Evolutionary conservation across 2,329 filamentous ascomycete genomes (phyloP), one percentile per base, ranked within the genome.

Genomic region (Pseudogymnoascus sp.): DNA sequence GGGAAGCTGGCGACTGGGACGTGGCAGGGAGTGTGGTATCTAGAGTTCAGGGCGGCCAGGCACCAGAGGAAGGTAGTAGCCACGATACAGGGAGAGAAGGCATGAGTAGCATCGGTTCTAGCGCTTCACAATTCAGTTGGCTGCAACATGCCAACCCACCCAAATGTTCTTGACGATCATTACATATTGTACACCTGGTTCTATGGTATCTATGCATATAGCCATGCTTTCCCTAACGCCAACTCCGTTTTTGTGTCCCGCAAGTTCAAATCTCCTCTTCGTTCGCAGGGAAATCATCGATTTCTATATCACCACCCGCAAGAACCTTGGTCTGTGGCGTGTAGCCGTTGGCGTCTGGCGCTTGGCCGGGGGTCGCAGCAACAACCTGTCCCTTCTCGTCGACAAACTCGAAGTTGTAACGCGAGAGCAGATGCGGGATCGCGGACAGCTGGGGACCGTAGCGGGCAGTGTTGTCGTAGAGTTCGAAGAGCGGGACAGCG

Each of bases 331-430:
- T 85, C 74, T 83, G 82, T 2, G 85, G 86, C 11, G 83, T 78
- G 65, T 84, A 83, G 15, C 74, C 72, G 21, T 61, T 61, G n/a
- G 80, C 81, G 8, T 84, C 80, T 13, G 85, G 81, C 1, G 82
- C 83, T 2, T 84, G 81, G 5, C 92, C 91, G 0, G 93, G 93
- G 2, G 93, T 97, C 28, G 87, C 82, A 2, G 92, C 91, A 21
- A 93, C 90, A 6, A 96, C 87, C 63, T 96, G 88, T 65, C 92
- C 93, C 60, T 91, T 83, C 77, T 99, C 95, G 74, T 99, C 91
- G 50, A 97, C 89, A 71, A 96, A 97, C 74, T 99, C 93, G 74
- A 97, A 97, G 77, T 97, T 96, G 78, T 97, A 99, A 63, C 92
- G 84, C 67, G 92, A 96, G 10, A 99, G 84, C 4, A 97, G 83